phyloP scores from a whole-genome alignment of 192 early-diverging fungal species.

The Diversispora eburnea region DNA sequence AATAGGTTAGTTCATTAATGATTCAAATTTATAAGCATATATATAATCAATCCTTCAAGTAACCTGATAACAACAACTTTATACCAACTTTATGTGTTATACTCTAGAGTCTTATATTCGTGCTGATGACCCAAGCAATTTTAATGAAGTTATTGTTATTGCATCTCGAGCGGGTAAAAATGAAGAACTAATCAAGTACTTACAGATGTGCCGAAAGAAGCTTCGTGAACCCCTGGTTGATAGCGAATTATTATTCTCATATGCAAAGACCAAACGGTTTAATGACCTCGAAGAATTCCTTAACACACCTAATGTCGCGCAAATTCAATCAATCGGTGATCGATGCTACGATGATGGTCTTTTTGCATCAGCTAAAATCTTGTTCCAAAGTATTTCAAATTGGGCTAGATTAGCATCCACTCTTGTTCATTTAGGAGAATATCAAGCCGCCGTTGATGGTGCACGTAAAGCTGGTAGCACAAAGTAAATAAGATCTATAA shows the following conservation, averaged over 20 bases:
- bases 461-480: conserved; percentile 98
- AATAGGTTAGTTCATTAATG: conserved; percentile 52
- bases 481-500: conserved; percentile 38
- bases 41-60: not conserved
- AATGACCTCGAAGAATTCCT: conserved; percentile 95
- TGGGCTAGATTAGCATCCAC: conserved; percentile 97
- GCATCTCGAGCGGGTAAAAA: conserved; percentile 83
- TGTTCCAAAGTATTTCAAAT: conserved; percentile 96
- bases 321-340: conserved; percentile 90
- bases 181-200: conserved; percentile 91
- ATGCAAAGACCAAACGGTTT: conserved; percentile 89
- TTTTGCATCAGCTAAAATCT: conserved; percentile 90
- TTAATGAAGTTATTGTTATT: conserved; percentile 80
- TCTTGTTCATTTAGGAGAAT: conserved; percentile 90
- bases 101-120: conserved; percentile 89
- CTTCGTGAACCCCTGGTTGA: conserved; percentile 95
- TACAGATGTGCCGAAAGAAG: conserved; percentile 93
- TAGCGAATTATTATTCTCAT: conserved; percentile 92
- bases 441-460: conserved; percentile 95
- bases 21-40: not conserved
- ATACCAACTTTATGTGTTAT: conserved; percentile 1
- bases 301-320: conserved; percentile 87
- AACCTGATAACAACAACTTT: not conserved
- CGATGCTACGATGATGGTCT: conserved; percentile 89
- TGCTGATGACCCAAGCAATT: conserved; percentile 88